Base-by-base conservation (phyloP, 2,329 filamentous ascomycete species). In the Rhynchosporium graminicola region DNA sequence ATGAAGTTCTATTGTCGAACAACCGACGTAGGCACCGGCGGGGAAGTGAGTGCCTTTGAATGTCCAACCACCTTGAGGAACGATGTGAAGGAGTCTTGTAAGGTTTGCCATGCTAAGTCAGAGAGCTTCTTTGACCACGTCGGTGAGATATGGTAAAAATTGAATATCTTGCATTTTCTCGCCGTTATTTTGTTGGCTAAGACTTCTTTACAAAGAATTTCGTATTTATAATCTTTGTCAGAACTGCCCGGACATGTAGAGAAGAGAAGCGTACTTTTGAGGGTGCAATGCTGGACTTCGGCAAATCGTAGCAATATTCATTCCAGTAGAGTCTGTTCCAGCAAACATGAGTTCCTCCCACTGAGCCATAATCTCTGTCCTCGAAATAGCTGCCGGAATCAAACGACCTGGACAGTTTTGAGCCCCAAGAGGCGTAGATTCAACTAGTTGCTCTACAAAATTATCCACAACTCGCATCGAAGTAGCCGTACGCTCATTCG, bases 281-380 rank as follows among this genome's bases (percentile, higher is more conserved):
- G 80, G 79, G 57, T 77, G 69, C 54, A 78, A 75, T 3, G 76
- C 73, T 31, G 83, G 67, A 62, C 77, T 72, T 73, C 79, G 81
- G 47, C 78, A 74, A 2, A 83, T 77, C 1, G 77, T 81, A 5
- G 78, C 77, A 26, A 82, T 70, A 62, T 80, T 83, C 75, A 81
- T 82, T 15, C 78, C 79, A 3, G 79, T 82, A 0, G 79, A 79
- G 68, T 84, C 82, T 0, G 82, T 82, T 1, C 82, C 82, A 0
- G 82, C 82, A 70, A 83, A 84, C 31, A 81, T 77, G 3, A 84
- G 70, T 66, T 84, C 83, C 66, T 84, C 82, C 65, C 80, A 78
- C 66, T 85, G 81, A 0, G 80, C 77, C 47, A 75, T 77, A 6
- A 79, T 76, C 68, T 84, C 81, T 4, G 74, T 68, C 9, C 69